Base-by-base conservation (phyloP, 2,329 filamentous ascomycete species). In the Apiospora hydei region DNA sequence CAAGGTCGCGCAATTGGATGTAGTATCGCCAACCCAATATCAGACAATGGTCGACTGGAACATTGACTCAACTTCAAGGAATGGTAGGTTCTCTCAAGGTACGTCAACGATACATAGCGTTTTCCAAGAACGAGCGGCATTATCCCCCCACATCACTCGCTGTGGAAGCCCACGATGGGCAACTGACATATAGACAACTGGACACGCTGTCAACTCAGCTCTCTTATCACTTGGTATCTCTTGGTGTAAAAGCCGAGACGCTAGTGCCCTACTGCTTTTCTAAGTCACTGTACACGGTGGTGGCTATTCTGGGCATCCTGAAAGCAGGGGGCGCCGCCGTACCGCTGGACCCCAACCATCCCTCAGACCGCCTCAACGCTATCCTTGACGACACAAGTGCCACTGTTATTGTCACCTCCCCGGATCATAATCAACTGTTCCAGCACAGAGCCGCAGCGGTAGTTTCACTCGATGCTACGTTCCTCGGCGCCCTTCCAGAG, bases 271-370 rank as follows among this genome's bases (percentile, higher is more conserved):
- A 83, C 57, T 80, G 77, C 69, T 82, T 82, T 69, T 78, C 81
- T 24, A 83, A 82, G 72, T 81, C 80, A 1, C 73, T 73, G 24
- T 83, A 78, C 78, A 76, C 76, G 1, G 71, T 78, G 5, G 76
- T 82, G 16, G 77, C 79, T 0, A 80, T 82, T 72, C 71, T 83
- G 13, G 81, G 76, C 2, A 77, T 82, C 3, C 67, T 83, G 44
- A 83, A 82, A 61, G 78, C 81, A 26, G 81, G 82, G 8, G 79
- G 75, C 2, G 78, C 78, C 0, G 81, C 77, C 70, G 76, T 79
- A 13, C 79, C 71, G 38, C 46, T 73, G 6, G 38, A 70, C 18
- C 49, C 69, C 30, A 30, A 43, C 2, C 51, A 70, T 6, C 68
- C 68, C 5, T 11, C 46, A 24, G 64, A 70, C 26, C 72, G 72